phyloP scores from a whole-genome alignment of 2,329 filamentous ascomycete genomes.

The Pseudocercospora fijiensis region DNA sequence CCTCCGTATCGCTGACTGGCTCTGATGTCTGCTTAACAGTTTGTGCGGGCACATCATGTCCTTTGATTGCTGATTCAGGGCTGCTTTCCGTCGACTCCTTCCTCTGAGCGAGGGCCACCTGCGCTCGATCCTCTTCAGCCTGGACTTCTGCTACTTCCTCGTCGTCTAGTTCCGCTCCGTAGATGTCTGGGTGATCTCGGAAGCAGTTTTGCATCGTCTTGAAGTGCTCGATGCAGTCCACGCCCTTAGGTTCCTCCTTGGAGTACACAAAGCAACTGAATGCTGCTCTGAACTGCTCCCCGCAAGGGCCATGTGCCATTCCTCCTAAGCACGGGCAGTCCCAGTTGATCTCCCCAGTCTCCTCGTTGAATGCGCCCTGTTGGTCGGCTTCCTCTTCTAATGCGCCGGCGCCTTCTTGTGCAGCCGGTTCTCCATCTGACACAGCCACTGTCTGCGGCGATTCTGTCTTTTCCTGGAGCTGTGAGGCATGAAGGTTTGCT shows the following conservation, averaged over 20 bases:
- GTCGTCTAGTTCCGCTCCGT: slow-evolving; percentile 81
- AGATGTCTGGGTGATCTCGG: slow-evolving; percentile 85
- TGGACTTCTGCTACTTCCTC: slow-evolving; percentile 57
- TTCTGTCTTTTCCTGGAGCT: slow-evolving; percentile 16
- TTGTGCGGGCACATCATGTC: neutral
- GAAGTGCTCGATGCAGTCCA: slow-evolving; percentile 39
- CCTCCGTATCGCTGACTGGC: slow-evolving; percentile 5
- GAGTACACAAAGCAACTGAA: slow-evolving; percentile 99
- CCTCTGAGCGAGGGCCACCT: slow-evolving; percentile 10
- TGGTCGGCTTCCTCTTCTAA: slow-evolving; percentile 79
- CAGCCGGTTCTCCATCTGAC: slow-evolving; percentile 26
- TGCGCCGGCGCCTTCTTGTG: slow-evolving; percentile 48
- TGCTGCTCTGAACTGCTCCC: slow-evolving; percentile 89
- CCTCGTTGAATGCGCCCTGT: slow-evolving; percentile 93
- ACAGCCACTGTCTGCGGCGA: slow-evolving; percentile 19
- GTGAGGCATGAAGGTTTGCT: slow-evolving; percentile 21
- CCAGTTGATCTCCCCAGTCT: slow-evolving; percentile 99
- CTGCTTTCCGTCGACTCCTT: slow-evolving; percentile 7
- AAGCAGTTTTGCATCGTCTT: slow-evolving; percentile 99
- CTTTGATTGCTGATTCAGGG: neutral
- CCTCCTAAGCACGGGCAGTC: slow-evolving; percentile 96
- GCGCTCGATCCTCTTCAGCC: slow-evolving; percentile 25
- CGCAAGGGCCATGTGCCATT: slow-evolving; percentile 95
- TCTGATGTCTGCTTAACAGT: slow-evolving; percentile 13
- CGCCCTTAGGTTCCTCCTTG: slow-evolving; percentile 79